A percentile compares a stretch with the other conserved stretches of the same genome.
Evolutionary conservation across 768 basidiomycete species (phyloP).

Genomic region (Panaeolus papilionaceus): DNA sequence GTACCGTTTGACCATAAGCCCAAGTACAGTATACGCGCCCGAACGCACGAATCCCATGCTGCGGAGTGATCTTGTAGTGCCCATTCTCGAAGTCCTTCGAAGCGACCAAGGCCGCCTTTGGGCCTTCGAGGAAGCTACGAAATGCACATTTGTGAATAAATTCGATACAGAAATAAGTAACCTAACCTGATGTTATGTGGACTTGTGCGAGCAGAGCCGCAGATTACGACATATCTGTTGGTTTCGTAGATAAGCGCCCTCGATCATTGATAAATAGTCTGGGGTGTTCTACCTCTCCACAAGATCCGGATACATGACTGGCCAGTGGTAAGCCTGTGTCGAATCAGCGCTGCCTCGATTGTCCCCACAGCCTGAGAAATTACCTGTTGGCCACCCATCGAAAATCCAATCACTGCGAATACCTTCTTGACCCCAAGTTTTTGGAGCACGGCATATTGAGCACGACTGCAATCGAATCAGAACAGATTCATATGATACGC

Average conservation of each 20-base stretch:
- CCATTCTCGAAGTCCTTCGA: slow-evolving; percentile 64
- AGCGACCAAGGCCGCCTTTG: slow-evolving; percentile 57
- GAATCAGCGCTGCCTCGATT: background rate
- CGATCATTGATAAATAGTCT: slow-evolving; percentile 13
- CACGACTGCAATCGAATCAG: slow-evolving; percentile 42
- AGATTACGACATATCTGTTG: slow-evolving; percentile 53
- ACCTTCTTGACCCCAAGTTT: slow-evolving; percentile 52
- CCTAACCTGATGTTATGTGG: slow-evolving; percentile 59
- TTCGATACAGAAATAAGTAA: background rate
- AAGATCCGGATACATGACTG: slow-evolving; percentile 59
- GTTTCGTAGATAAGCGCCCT: slow-evolving; percentile 31
- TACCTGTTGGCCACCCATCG: slow-evolving; percentile 59
- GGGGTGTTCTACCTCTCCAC: slow-evolving; percentile 46
- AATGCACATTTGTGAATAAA: background rate
- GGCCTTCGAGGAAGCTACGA: slow-evolving; percentile 62
- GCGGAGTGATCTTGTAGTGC: slow-evolving; percentile 53
- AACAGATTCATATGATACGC: background rate
- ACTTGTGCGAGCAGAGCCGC: slow-evolving; percentile 61
- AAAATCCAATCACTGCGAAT: slow-evolving; percentile 58
- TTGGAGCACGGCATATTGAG: slow-evolving; percentile 59
- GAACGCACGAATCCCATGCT: slow-evolving; percentile 60
- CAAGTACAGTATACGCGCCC: slow-evolving; percentile 62
- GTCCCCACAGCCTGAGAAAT: background rate
- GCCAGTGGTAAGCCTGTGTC: slow-evolving; percentile 60
- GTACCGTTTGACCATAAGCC: slow-evolving; percentile 62